phyloP scores from a whole-genome alignment of 768 basidiomycete genomes.

The Russula griseocarnosa region DNA sequence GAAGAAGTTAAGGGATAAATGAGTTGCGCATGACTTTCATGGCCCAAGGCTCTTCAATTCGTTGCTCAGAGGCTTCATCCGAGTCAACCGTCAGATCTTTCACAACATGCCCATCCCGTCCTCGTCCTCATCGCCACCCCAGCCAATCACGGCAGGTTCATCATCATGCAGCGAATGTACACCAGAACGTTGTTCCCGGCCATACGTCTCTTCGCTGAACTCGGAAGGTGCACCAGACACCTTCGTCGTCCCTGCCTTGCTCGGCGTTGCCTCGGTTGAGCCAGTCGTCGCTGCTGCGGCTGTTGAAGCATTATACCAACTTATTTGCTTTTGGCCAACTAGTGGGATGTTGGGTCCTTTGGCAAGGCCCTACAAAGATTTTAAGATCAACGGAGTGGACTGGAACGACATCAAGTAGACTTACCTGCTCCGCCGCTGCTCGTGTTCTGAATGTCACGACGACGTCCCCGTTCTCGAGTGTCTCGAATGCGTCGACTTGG shows the following conservation, averaged over 20 bases:
- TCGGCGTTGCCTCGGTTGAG: slow-evolving; percentile 30
- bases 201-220: slow-evolving; percentile 50
- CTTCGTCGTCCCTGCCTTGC: slow-evolving; percentile 30
- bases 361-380: slow-evolving; percentile 52
- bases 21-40: slow-evolving; percentile 5
- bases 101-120: slow-evolving; percentile 71
- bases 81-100: slow-evolving; percentile 19
- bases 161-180: slow-evolving; percentile 12
- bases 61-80: neutral
- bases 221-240: slow-evolving; percentile 30
- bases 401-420: slow-evolving; percentile 17
- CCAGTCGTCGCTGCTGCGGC: slow-evolving; percentile 9
- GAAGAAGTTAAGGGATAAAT: slow-evolving; percentile 22
- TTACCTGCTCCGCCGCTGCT: slow-evolving; percentile 71
- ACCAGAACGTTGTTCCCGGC: neutral
- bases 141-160: slow-evolving; percentile 52
- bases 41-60: neutral
- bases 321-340: slow-evolving; percentile 59
- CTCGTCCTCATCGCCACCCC: slow-evolving; percentile 63
- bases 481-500: slow-evolving; percentile 63
- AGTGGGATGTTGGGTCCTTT: slow-evolving; percentile 67
- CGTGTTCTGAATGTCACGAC: slow-evolving; percentile 70
- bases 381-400: slow-evolving; percentile 1
- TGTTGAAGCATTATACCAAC: slow-evolving; percentile 53
- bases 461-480: slow-evolving; percentile 51